Evolutionary conservation across 345 rosid genomes (phyloP).

Genomic region (Rubroshorea leprosula): DNA sequence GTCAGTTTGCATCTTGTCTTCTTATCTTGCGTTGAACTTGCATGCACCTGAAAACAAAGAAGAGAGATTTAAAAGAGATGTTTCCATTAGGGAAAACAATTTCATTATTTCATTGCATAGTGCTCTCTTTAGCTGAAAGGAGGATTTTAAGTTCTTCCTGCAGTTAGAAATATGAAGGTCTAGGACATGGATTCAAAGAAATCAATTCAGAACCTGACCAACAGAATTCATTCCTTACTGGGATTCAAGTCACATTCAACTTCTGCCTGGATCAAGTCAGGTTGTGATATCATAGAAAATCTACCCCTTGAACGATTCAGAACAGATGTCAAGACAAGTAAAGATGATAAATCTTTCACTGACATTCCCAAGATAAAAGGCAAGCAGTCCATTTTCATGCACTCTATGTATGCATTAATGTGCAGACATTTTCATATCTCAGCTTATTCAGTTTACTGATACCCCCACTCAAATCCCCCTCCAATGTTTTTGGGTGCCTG

Average conservation of each 20-base stretch:
- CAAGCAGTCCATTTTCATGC: background rate
- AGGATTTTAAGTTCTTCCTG: background rate
- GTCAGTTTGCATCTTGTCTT: too few relatives aligned
- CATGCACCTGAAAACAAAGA: background rate
- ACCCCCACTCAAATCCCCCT: background rate
- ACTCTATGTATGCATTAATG: background rate
- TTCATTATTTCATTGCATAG: background rate
- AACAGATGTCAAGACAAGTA: conserved; percentile 7
- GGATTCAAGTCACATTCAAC: conserved; percentile 55
- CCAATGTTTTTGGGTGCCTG: conserved; percentile 14
- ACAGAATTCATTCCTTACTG: conserved; percentile 60
- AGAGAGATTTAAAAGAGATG: background rate
- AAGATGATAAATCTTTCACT: conserved; percentile 24
- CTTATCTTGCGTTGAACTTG: background rate
- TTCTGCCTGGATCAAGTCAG: conserved; percentile 58
- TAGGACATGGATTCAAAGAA: conserved; percentile 32
- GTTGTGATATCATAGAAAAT: conserved; percentile 41
- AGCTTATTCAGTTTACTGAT: background rate
- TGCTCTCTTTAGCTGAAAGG: background rate
- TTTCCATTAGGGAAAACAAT: too few relatives aligned
- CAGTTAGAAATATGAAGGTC: conserved; percentile 4
- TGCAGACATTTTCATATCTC: conserved; percentile 9
- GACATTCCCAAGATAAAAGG: conserved; percentile 37
- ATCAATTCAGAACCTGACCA: conserved; percentile 34
- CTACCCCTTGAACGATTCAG: conserved; percentile 17